phyloP scores from a whole-genome alignment of 2,329 filamentous ascomycete genomes.

The Aspergillus ochraceoroseus region DNA sequence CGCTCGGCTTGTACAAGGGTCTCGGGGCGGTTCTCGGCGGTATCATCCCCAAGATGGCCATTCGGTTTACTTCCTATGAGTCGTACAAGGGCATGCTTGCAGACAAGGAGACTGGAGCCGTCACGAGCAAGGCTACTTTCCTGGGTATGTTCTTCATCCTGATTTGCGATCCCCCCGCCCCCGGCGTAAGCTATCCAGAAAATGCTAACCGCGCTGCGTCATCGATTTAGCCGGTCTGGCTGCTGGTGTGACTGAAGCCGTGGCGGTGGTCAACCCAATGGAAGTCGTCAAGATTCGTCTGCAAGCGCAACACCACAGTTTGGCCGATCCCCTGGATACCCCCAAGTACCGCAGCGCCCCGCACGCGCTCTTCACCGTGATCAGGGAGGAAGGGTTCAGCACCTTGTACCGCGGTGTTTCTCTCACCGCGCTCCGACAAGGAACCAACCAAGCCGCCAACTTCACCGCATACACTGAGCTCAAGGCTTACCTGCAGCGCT shows the following conservation, averaged over 20 bases:
- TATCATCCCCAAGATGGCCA: constrained; percentile 98
- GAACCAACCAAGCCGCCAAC: constrained; percentile 96
- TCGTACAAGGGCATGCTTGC: constrained; percentile 83
- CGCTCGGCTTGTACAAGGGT: constrained; percentile 92
- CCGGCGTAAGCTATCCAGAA: too few relatives aligned
- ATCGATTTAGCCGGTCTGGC: constrained; percentile 66
- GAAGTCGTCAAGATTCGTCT: constrained; percentile 98
- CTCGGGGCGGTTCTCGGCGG: constrained; percentile 94
- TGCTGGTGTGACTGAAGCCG: constrained; percentile 92
- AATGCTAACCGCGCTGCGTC: constrained; percentile 10
- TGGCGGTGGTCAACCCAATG: constrained; percentile 95
- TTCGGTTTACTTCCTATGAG: constrained; percentile 96
- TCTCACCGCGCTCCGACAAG: constrained; percentile 87
- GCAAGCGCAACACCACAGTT: constrained; percentile 95
- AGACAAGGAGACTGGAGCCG: constrained; percentile 59
- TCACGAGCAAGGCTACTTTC: constrained; percentile 69
- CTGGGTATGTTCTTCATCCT: constrained; percentile 48
- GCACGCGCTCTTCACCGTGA: constrained; percentile 74
- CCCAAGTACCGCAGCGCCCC: constrained; percentile 97
- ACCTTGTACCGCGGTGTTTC: constrained; percentile 91
- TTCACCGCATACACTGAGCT: constrained; percentile 97
- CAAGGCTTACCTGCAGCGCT: constrained; percentile 68
- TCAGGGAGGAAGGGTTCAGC: constrained; percentile 82
- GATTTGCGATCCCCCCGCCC: not conserved
- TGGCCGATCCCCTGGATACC: constrained; percentile 92